Conservation (phyloP, 192 early-diverging fungal genomes). For the Helicostylum pulchrum region DNA sequence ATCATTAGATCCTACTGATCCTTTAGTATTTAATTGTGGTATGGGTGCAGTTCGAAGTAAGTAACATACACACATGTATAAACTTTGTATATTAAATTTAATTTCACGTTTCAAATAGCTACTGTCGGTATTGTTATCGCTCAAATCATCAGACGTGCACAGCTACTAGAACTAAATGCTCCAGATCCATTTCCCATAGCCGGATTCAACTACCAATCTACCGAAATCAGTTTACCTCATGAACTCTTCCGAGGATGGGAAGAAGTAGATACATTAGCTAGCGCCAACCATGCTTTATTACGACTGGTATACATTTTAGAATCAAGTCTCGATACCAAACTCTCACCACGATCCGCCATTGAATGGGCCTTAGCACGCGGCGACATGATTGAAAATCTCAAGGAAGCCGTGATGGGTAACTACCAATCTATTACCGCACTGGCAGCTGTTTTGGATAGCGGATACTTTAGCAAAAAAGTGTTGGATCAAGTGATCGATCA, state of each 20-base stretch:
- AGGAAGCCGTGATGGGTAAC: conserved; percentile 54
- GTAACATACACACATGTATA: background rate
- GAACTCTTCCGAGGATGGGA: conserved; percentile 31
- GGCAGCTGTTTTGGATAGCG: conserved; percentile 42
- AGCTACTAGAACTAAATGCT: conserved; percentile 36
- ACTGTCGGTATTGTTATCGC: conserved; percentile 61
- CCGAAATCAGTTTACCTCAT: conserved; percentile 7
- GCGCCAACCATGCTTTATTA: conserved; percentile 49
- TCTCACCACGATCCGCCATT: conserved; percentile 44
- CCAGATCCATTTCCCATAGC: conserved; percentile 42
- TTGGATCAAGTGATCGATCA: conserved; percentile 53
- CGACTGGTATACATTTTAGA: conserved; percentile 56
- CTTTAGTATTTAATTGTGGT: conserved; percentile 63
- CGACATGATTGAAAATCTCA: conserved; percentile 50
- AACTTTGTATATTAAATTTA: background rate
- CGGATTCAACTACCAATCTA: conserved; percentile 9
- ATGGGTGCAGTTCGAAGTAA: conserved; percentile 60
- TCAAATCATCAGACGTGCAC: conserved; percentile 52
- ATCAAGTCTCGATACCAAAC: conserved; percentile 39
- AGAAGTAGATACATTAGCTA: conserved; percentile 23
- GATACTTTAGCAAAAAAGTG: conserved; percentile 43
- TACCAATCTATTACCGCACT: conserved; percentile 48
- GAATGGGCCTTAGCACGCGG: conserved; percentile 56
- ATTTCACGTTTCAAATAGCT: conserved; percentile 31
- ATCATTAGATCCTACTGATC: conserved; percentile 30